phyloP scores from a whole-genome alignment of 2,329 filamentous ascomycete species.

The Penicillium sp. region DNA sequence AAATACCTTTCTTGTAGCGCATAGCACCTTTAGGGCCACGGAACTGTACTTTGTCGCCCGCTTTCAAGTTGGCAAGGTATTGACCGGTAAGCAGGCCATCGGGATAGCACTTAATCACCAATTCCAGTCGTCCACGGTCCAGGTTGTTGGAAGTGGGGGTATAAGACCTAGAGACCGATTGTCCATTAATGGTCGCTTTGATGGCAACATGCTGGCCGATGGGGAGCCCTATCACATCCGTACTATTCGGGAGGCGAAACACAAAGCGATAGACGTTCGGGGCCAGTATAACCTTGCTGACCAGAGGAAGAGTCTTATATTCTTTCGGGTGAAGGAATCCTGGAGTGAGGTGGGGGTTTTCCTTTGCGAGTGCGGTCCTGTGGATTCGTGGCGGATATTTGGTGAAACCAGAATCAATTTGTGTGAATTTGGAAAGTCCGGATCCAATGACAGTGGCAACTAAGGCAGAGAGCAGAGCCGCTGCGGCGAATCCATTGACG shows the following conservation, averaged over 20 bases:
- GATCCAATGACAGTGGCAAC: constrained; percentile 11
- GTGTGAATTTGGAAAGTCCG: constrained; percentile 17
- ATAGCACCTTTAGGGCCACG: constrained; percentile 44
- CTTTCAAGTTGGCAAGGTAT: constrained; percentile 34
- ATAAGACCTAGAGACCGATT: constrained; percentile 57
- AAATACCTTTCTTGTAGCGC: constrained; percentile 34
- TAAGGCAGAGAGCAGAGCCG: constrained; percentile 1
- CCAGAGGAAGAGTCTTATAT: constrained; percentile 54
- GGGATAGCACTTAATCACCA: constrained; percentile 43
- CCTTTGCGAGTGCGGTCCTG: constrained; percentile 47
- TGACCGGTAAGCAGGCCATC: constrained; percentile 37
- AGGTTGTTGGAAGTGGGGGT: constrained; percentile 51
- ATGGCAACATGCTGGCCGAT: constrained; percentile 63
- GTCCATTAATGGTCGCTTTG: constrained; percentile 51
- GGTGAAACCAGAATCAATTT: constrained; percentile 30
- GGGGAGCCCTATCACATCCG: constrained; percentile 58
- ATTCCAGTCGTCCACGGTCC: constrained; percentile 37
- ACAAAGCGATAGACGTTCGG: constrained; percentile 47
- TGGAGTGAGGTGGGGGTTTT: constrained; percentile 43
- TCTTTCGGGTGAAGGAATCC: constrained; percentile 57
- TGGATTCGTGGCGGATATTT: constrained; percentile 38
- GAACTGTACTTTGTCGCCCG: constrained; percentile 39
- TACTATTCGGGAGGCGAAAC: constrained; percentile 53
- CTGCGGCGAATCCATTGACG: constrained; percentile 19
- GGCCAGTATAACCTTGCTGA: constrained; percentile 28